Conservation (phyloP, 352 stramenopile genomes). For the Phytophthora sojae region DNA sequence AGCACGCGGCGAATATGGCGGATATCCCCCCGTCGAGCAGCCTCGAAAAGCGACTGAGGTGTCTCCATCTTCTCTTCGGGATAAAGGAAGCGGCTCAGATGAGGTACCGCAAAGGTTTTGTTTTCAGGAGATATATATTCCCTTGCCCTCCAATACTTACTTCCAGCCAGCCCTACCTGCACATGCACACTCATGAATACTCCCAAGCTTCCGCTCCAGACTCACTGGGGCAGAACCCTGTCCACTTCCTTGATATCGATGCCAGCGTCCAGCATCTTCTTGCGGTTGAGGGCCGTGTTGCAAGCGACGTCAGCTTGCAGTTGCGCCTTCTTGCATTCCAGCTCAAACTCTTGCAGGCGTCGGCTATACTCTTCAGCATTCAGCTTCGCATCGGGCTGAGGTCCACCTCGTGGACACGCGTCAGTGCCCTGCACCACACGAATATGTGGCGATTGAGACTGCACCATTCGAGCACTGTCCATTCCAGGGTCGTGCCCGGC, state of each 20-base stretch:
- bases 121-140: no score
- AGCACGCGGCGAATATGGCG: neutral
- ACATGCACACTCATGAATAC: neutral
- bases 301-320: conserved; percentile 32
- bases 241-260: conserved; percentile 39
- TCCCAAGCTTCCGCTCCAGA: neutral
- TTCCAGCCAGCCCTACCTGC: no score
- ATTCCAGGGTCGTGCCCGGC: neutral
- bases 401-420: neutral
- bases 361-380: neutral
- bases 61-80: neutral
- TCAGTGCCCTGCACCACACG: neutral
- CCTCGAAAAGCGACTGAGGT: neutral
- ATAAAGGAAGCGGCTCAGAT: neutral
- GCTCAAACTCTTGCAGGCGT: conserved; percentile 33
- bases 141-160: neutral
- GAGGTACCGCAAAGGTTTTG: neutral
- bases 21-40: neutral
- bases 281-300: conserved; percentile 45
- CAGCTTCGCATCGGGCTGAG: neutral
- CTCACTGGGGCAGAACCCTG: conserved; percentile 37
- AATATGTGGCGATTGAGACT: conserved; percentile 3
- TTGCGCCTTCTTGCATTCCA: conserved; percentile 41
- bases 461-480: neutral
- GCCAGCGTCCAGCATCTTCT: conserved; percentile 48